Base-by-base conservation (phyloP, 164 flowering plant genomes). In the Vitis rupestris region DNA sequence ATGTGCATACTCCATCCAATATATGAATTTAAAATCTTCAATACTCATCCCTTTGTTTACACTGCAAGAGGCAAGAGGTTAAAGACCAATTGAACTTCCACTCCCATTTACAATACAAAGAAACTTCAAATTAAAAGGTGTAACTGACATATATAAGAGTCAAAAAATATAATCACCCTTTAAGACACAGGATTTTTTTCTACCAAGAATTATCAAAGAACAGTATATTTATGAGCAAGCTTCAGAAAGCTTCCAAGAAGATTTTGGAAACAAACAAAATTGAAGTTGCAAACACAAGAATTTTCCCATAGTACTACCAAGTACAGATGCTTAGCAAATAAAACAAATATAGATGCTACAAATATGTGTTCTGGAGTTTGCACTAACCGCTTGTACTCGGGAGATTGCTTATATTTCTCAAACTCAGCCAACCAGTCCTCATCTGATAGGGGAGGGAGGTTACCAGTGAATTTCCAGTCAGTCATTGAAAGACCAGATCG, bases 1-100 rank as follows among this genome's bases (percentile, higher is more conserved):
- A 75, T 95, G 99, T 48, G 89, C 98, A 77, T 95, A 95, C 70
- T 95, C 99, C 98, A 93, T 93, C 97, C 99, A 95, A 72, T 91
- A 95, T 58, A 95, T 95, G 80, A 91, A 95, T 79, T 95, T 95
- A 76, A 95, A 95, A 77, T 95, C 97, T 63, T 87, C 91, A 76
- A 95, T 70, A 64, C 66, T 84, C 97, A 93, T 93, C 75, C 99
- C 98, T 82, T 77, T 88, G 78, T 95, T 93, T 49, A 95, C 85
- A 48, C 98, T 93, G 87, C 74, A 78, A 52, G 47, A 63, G 47
- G 23, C 67, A 65, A 73, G 61, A 69, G 27, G 23, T 19, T 30
- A 31, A 56, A 56, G 3, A 53, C 0, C 56, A 13, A 53, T 6
- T 15, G 9, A 56, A 56, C 59, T 56, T 61, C 64, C 10, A 0